phyloP scores from a whole-genome alignment of 2,329 filamentous ascomycete species.

The Chaetomium sp. region DNA sequence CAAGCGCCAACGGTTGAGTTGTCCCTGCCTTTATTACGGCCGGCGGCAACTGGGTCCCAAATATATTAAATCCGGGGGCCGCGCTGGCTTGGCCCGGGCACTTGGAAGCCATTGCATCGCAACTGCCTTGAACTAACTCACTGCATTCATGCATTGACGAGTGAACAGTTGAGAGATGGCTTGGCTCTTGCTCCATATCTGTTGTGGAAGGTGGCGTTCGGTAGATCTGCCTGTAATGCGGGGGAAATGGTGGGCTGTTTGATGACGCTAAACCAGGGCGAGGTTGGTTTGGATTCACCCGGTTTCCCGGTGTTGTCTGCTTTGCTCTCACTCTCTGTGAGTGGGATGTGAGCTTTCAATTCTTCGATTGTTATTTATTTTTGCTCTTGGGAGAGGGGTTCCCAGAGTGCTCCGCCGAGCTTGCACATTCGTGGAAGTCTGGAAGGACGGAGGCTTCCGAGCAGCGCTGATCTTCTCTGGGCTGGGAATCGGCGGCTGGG shows the following conservation, averaged over 20 bases:
- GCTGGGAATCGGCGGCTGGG: no score
- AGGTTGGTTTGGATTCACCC: no score
- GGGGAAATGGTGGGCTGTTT: not conserved
- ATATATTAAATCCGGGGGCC: conserved; percentile 11
- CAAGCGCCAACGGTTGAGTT: no score
- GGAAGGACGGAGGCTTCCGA: not conserved
- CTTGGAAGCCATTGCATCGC: no score
- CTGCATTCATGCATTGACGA: no score
- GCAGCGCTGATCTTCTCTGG: not conserved
- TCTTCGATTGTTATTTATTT: not conserved
- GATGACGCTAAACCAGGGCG: no score
- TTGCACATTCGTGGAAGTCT: not conserved
- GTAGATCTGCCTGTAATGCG: conserved; percentile 8
- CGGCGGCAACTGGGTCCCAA: conserved; percentile 4
- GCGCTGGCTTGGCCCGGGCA: not conserved
- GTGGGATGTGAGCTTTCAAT: not conserved
- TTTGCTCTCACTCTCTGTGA: no score
- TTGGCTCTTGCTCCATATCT: not conserved
- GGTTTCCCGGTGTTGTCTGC: no score
- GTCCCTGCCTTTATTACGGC: not conserved
- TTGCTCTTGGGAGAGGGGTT: not conserved
- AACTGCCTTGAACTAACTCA: no score
- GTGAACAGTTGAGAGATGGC: no score
- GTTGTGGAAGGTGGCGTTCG: not conserved
- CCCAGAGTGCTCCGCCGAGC: not conserved